Evolutionary conservation across 192 early-diverging fungal species (phyloP), one percentile per base, ranked within the genome.

Genomic region (Backusella australiensis): DNA sequence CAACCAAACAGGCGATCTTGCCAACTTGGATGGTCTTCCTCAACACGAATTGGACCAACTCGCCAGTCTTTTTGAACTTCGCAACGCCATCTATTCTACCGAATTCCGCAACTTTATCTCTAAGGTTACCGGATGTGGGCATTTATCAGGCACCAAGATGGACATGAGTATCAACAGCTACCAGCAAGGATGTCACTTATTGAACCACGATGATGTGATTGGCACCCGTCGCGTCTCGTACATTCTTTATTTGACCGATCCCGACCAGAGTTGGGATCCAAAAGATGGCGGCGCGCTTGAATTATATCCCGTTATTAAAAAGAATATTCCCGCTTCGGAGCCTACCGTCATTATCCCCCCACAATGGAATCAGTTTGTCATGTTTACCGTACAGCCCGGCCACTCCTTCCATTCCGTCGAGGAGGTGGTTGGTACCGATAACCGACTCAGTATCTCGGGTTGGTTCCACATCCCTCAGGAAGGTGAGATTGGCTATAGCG

Each of bases 201-300:
- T 95, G 21, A 86, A 89, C 34, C 94, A 95, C 76, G 94, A 95
- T 86, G 94, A 95, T 77, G 92, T 93, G 0, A 95, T 95, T 77
- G 92, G 92, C 0, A 89, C 91, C 52, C 86, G 94, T 7, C 80
- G 88, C 6, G 91, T 95, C 15, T 92, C 91, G 12, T 95, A 87
- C 76, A 95, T 95, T 38, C 81, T 95, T 53, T 95, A 95, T 75
- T 75, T 95, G 78, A 85, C 91, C 3, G 92, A 93, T 73, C 89
- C 89, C 0, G 82, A 85, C 17, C 83, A 89, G 6, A 52, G 67
- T 21, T 94, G 93, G 92, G 34, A 77, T n/a, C 82, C 85, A 3
- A 78, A 82, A 59, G 81, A 91, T 44, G 93, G 93, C 41, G 94
- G 94, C 5, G 90, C 90, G 2, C 76, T 95, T 70, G 94, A 95